Evolutionary conservation across 805 yeast species (phyloP), one percentile per base, ranked within the genome.

Genomic region (Candida krabiensis): DNA sequence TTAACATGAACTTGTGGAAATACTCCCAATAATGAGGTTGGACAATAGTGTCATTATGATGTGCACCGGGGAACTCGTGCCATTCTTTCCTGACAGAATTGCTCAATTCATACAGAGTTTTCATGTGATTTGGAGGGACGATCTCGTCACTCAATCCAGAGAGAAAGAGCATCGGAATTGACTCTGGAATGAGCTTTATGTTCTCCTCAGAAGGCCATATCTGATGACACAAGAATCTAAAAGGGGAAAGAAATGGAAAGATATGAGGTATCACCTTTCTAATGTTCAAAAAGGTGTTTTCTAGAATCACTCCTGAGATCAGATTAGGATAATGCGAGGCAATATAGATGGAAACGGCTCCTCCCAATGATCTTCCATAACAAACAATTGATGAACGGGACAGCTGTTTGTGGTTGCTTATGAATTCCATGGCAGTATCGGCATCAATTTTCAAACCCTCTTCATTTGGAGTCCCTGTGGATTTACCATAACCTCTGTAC

Each of bases 301-400:
- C 99, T 24, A 91, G 60, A 2, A 93, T 73, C 8, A 90, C 50
- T 2, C 83, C 96, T 38, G 71, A 70, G 11, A 87, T 66, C 21
- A 69, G 42, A 1, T 61, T 51, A 2, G 79, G 67, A 51, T 71
- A 75, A 16, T 70, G 71, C 2, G 87, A 70, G 0, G 93, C 89
- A 37, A 88, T 74, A 62, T 88, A 85, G 14, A 89, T 75, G 6
- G 95, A 88, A 24, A 86, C 96, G 0, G 98, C 99, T 3, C 98
- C 98, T 24, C 99, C 99, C 9, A 91, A 66, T 8, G 96, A 86
- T 34, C 97, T 71, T 2, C 98, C 98, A 56, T 89, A 89, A 8
- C 89, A 67, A 1, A 87, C 65, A 2, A 90, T 44, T 7, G 79
- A 64, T 1, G 83, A 70, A 34, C 68, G 60, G 33, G 67, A 63